These are phyloP conservation scores for Morella rubra DNA, from an alignment of 306 rosid genomes.

Conservation along the genomic window DNA sequence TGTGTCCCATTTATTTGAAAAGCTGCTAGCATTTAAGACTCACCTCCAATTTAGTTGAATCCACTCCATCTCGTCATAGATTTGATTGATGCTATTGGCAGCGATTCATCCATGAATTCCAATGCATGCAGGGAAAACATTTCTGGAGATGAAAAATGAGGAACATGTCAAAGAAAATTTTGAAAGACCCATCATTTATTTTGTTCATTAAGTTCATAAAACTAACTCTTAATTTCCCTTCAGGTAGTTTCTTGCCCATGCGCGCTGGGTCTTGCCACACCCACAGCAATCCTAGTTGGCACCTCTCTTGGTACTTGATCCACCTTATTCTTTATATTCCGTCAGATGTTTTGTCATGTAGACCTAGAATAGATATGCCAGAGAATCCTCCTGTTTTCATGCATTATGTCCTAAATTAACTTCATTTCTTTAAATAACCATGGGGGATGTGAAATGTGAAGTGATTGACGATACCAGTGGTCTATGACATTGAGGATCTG, in stretches of 20 bases:
- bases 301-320: slow-evolving; percentile 74
- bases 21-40: slow-evolving; percentile 22
- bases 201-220: not conserved
- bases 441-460: slow-evolving; percentile 2
- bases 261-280: slow-evolving; percentile 98
- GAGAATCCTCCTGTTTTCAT: slow-evolving; percentile 12
- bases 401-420: not conserved
- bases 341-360: slow-evolving; percentile 6
- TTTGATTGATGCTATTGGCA: not conserved
- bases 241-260: slow-evolving; percentile 99
- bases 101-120: not conserved
- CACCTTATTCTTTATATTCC: slow-evolving; percentile 24
- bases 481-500: not conserved
- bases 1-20: slow-evolving; percentile 17
- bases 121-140: not conserved
- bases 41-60: not conserved
- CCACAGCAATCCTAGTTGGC: slow-evolving; percentile 96
- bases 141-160: not conserved
- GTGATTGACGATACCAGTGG: not conserved
- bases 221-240: slow-evolving; percentile 8
- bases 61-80: not conserved
- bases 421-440: not conserved
- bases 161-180: not conserved
- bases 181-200: not conserved
- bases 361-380: not conserved